Percentiles rank a stretch among this genome's conserved stretches.
Conservation (phyloP, 176 grass and related monocot species). For the Rhipidocladum racemiflorum region DNA sequence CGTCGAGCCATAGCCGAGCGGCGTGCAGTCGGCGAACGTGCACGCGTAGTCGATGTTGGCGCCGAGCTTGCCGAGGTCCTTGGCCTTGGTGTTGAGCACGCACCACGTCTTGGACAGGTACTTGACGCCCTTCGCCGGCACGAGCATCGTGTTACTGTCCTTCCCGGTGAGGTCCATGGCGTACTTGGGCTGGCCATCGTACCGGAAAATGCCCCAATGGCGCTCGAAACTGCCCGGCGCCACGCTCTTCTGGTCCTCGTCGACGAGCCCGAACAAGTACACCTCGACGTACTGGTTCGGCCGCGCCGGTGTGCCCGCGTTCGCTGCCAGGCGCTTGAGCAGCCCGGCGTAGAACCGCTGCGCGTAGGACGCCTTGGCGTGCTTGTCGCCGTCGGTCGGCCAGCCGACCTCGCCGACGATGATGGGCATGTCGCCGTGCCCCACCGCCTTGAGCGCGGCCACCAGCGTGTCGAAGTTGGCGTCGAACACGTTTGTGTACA, state of each 20-base stretch:
- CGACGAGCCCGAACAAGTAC: conserved; percentile 72
- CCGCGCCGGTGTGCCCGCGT: conserved; percentile 65
- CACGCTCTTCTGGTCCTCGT: conserved; percentile 82
- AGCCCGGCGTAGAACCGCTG: conserved; percentile 79
- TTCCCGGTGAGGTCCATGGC: conserved; percentile 62
- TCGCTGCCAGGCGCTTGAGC: conserved; percentile 41
- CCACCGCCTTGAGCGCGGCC: conserved; percentile 47
- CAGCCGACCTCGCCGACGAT: conserved; percentile 13
- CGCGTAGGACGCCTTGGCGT: conserved; percentile 51
- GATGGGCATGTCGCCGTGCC: conserved; percentile 40
- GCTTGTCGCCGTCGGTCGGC: conserved; percentile 72
- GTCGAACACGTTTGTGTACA: conserved; percentile 90
- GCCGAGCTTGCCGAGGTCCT: conserved; percentile 35
- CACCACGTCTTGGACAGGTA: conserved; percentile 55
- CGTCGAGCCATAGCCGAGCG: conserved; percentile 41
- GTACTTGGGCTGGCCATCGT: conserved; percentile 79
- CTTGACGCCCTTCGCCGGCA: conserved; percentile 37
- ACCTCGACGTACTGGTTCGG: conserved; percentile 54
- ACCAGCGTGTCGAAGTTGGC: conserved; percentile 86
- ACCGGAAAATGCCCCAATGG: conserved; percentile 78
- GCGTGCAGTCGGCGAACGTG: conserved; percentile 64
- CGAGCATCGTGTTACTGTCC: conserved; percentile 41
- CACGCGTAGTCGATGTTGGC: conserved; percentile 64
- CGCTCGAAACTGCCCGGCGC: conserved; percentile 80
- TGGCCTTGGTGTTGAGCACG: conserved; percentile 48